A percentile compares a stretch with the other conserved stretches of the same genome.
These are phyloP conservation scores for Zygoascus hellenicus DNA, from an alignment of 1,139 yeast species.

Conservation along the genomic window DNA sequence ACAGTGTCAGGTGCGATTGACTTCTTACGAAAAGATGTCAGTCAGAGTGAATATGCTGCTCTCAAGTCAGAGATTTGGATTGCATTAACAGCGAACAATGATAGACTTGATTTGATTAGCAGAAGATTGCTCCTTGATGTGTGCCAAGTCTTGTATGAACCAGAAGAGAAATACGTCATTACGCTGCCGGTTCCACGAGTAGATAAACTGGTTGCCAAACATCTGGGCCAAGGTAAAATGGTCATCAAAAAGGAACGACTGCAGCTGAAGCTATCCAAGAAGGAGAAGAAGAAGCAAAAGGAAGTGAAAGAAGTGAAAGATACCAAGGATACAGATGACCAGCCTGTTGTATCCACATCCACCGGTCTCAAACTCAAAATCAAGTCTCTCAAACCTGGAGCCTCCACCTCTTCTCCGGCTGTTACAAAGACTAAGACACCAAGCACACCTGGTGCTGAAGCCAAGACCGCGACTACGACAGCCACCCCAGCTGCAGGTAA, in stretches of 20 bases:
- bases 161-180: slow-evolving; percentile 57
- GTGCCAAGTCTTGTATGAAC: slow-evolving; percentile 58
- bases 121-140: slow-evolving; percentile 61
- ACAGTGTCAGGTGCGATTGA: slow-evolving; percentile 61
- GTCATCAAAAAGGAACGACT: slow-evolving; percentile 23
- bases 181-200: slow-evolving; percentile 62
- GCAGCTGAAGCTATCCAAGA: slow-evolving; percentile 8
- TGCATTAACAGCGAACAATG: slow-evolving; percentile 42
- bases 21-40: slow-evolving; percentile 58
- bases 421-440: slow-evolving; percentile 1
- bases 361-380: slow-evolving; percentile 12
- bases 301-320: neutral
- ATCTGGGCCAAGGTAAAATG: slow-evolving; percentile 44
- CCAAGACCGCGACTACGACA: neutral
- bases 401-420: neutral
- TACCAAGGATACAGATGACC: neutral
- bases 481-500: neutral
- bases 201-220: slow-evolving; percentile 56
- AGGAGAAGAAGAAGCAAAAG: slow-evolving; percentile 4
- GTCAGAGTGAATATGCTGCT: slow-evolving; percentile 48
- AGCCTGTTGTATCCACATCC: neutral
- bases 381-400: slow-evolving; percentile 8
- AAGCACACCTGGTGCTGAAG: neutral
- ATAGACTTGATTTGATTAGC: slow-evolving; percentile 50
- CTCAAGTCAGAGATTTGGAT: slow-evolving; percentile 62